Evolutionary conservation across 2,329 filamentous ascomycete species (phyloP).

Genomic region (Colletotrichum cordylinicola): DNA sequence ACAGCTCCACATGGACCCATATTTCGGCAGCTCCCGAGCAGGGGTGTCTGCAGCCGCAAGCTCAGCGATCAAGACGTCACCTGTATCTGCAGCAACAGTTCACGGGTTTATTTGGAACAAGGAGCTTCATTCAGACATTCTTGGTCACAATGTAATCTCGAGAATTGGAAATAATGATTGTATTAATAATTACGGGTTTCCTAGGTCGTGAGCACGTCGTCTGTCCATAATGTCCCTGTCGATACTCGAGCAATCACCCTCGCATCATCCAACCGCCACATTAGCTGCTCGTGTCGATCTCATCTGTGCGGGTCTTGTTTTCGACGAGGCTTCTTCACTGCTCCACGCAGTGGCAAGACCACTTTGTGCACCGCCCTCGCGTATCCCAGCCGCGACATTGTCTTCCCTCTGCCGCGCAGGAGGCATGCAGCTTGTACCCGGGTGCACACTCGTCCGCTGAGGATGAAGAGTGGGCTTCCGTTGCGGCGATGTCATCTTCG

Average conservation of each 20-base stretch:
- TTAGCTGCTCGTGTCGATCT: not conserved
- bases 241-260: not conserved
- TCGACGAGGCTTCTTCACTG: not conserved
- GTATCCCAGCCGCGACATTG: not conserved
- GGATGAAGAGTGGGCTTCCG: not conserved
- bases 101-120: not conserved
- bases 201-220: not conserved
- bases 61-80: not conserved
- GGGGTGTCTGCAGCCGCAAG: not conserved
- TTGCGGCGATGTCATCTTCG: not conserved
- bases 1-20: not conserved
- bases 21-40: not conserved
- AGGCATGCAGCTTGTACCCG: not conserved
- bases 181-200: not conserved
- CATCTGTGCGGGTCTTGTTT: not conserved
- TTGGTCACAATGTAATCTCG: not conserved
- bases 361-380: not conserved
- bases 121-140: not conserved
- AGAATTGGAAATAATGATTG: not conserved
- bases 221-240: not conserved
- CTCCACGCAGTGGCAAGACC: not conserved
- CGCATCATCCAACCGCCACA: not conserved
- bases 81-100: not conserved
- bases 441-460: not conserved
- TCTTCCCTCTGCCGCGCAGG: not conserved